Evolutionary conservation across 306 rosid genomes (phyloP).

Genomic region (Pterocarpus macrocarpus): DNA sequence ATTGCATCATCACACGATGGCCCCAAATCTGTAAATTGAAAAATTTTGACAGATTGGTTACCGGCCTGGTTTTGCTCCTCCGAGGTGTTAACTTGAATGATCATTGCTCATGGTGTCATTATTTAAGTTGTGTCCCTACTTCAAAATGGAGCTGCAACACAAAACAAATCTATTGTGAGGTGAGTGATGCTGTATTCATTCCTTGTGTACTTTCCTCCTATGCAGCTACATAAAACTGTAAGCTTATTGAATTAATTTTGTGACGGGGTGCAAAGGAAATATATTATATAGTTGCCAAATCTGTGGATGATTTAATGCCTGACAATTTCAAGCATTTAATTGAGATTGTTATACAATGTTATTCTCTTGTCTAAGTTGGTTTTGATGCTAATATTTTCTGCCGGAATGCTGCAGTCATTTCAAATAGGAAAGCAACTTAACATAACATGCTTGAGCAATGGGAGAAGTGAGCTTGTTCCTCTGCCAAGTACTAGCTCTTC

Average conservation of each 20-base stretch:
- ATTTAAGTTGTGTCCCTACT: conserved; percentile 76
- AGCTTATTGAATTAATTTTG: not conserved
- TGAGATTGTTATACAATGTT: not conserved
- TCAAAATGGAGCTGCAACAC: conserved; percentile 74
- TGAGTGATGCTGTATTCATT: conserved; percentile 41
- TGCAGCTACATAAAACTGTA: conserved; percentile 21
- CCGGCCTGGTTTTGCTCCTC: conserved; percentile 67
- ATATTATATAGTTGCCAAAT: conserved; percentile 18
- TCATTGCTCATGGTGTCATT: conserved; percentile 81
- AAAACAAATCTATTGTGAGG: conserved; percentile 59
- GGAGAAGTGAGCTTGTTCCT: conserved; percentile 54
- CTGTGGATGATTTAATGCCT: conserved; percentile 17
- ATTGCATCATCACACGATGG: not conserved
- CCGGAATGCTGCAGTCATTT: conserved; percentile 53
- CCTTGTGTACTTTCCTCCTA: conserved; percentile 25
- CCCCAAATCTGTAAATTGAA: conserved; percentile 37
- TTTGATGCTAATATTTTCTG: conserved; percentile 39
- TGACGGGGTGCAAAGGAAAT: conserved; percentile 13
- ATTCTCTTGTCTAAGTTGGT: conserved; percentile 5
- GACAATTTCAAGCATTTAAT: not conserved
- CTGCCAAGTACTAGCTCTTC: conserved; percentile 48
- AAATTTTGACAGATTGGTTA: conserved; percentile 59
- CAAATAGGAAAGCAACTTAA: conserved; percentile 66
- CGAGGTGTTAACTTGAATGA: conserved; percentile 66
- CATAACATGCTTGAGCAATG: conserved; percentile 71